A percentile compares a stretch with the other conserved stretches of the same genome.
Conservation (phyloP, 164 flowering plant species). For the Berberis thunbergii region DNA sequence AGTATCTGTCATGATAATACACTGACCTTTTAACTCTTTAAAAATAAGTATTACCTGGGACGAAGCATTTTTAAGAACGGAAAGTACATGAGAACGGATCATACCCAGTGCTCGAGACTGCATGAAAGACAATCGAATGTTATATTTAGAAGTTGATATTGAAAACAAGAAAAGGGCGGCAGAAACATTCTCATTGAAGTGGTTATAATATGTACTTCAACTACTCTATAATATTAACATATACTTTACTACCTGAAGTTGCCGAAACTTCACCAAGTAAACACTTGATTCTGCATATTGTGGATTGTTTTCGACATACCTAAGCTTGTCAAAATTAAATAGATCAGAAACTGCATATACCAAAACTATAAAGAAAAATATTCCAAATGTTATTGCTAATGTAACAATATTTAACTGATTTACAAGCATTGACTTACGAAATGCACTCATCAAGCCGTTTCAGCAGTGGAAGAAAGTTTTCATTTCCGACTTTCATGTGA, state of each 20-base stretch:
- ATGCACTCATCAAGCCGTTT: constrained; percentile 91
- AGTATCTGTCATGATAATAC: no score
- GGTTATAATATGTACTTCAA: no score
- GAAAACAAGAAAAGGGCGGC: no score
- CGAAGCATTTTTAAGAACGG: constrained; percentile 80
- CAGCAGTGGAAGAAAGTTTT: constrained; percentile 73
- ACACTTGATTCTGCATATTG: constrained; percentile 96
- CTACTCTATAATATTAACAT: no score
- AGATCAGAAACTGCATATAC: not conserved
- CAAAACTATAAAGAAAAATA: not conserved
- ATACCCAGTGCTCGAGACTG: constrained; percentile 93
- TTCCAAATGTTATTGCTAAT: no score
- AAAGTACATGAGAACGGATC: constrained; percentile 79
- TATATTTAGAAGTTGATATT: no score
- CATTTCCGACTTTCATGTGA: constrained; percentile 71
- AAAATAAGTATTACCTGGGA: constrained; percentile 50
- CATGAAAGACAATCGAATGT: not conserved
- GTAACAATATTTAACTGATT: not conserved
- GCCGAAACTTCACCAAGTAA: constrained; percentile 78
- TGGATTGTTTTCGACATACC: constrained; percentile 92
- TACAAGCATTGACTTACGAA: constrained; percentile 56
- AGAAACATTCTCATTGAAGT: no score
- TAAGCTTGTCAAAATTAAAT: constrained; percentile 14
- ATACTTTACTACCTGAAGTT: constrained; percentile 59
- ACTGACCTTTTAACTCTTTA: no score